Base-by-base conservation (phyloP, 345 rosid species). In the Sonneratia alba region DNA sequence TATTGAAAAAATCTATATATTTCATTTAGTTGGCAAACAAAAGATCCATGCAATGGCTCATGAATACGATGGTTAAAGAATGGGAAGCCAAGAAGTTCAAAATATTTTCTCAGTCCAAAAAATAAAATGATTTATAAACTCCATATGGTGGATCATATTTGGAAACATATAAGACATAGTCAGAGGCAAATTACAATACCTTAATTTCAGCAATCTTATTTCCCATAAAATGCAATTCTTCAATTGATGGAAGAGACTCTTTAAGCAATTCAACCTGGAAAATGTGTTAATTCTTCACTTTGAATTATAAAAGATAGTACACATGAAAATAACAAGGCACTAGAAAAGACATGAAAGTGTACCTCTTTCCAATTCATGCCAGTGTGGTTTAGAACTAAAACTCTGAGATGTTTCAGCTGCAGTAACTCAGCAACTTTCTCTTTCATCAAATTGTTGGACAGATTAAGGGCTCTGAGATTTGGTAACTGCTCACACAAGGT, bases 181-280 rank as follows among this genome's bases (percentile, higher is more conserved):
- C 72, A 91, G 55, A 68, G 70, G 21, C 8, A 43, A 48, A 68
- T 12, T 22, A 32, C 49, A 34, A 27, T 68, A 68, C 70, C 36
- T 68, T 68, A 4, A 68, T 68, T 45, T 68, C 55, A 24, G 24
- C 43, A 10, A 68, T 86, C 77, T 73, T 85, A 78, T 92, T 94
- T 66, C 93, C 97, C 92, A 89, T 88, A 80, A 94, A 75, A 83
- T 94, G 97, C 76, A 94, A 82, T 86, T 91, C 97, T 81, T 92
- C 96, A 72, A 92, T 73, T 67, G 70, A 82, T 79, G 93, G 97
- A 69, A 94, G 85, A 7, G 86, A 89, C 43, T 53, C 85, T 77
- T 85, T 80, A 66, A 94, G 87, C 45, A 72, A 73, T 78, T 90
- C 93, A 85, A 92, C 87, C 97, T 91, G 85, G 73, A 75, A 79